These are phyloP conservation scores for Boletus patriciae DNA, from an alignment of 768 basidiomycete genomes.

Conservation along the genomic window DNA sequence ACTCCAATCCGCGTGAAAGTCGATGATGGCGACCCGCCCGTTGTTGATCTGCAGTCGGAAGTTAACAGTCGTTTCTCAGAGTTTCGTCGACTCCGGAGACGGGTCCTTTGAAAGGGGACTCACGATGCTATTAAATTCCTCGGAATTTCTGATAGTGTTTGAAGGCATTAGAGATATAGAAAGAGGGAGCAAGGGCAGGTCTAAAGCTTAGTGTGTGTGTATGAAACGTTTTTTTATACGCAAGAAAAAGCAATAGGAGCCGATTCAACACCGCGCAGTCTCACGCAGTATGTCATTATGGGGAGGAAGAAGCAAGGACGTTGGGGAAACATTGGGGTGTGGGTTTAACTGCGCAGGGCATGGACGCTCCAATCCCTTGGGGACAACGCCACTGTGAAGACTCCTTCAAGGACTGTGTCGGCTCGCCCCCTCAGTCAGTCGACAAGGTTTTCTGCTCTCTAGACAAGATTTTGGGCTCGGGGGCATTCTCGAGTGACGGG, in stretches of 20 bases:
- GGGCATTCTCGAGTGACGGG: not conserved
- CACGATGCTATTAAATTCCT: slow-evolving; percentile 23
- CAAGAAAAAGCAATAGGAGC: not conserved
- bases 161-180: slow-evolving; percentile 13
- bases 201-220: too few relatives aligned
- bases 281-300: not conserved
- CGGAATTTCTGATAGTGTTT: slow-evolving; percentile 16
- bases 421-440: not conserved
- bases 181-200: not conserved
- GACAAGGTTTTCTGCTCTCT: too few relatives aligned
- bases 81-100: not conserved
- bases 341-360: not conserved
- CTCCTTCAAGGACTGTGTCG: not conserved
- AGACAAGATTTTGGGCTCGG: not conserved
- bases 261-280: not conserved
- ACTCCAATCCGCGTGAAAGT: slow-evolving; percentile 21
- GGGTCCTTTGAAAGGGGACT: slow-evolving; percentile 2
- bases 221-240: not conserved
- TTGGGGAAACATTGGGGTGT: not conserved
- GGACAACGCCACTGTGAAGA: not conserved
- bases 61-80: not conserved
- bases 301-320: not conserved
- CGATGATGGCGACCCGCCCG: slow-evolving; percentile 25
- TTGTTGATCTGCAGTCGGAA: slow-evolving; percentile 23
- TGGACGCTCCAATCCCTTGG: not conserved